Base-by-base conservation (phyloP, 106 monocot genomes). In the Allium fistulosum region DNA sequence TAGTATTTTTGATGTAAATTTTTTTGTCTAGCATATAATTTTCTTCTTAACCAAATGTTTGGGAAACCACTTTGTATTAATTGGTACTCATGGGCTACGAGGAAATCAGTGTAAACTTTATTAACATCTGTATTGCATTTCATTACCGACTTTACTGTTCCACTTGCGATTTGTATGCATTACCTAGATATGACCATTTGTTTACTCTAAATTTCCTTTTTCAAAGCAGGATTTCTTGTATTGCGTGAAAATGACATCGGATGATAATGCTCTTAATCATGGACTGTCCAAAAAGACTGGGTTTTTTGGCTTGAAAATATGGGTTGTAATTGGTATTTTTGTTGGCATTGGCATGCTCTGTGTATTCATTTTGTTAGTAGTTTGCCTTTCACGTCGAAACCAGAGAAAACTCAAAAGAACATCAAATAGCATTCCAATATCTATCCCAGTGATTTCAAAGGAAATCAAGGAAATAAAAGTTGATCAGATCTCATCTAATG, bases 291-390 rank as follows among this genome's bases (percentile, higher is more conserved):
- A 81, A 53, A 81, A 84, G 58, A 88, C 81, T 17, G 68, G 47
- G 14, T 27, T 81, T 51, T 77, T 84, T 49, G 88, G 88, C 48
- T 79, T 88, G 65, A 81, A 76, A 65, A 7, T 88, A 67, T 84
- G 88, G 88, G 79, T 81, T 17, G 49, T 88, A 46, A 68, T 84
- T 48, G 76, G 78, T 17, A 75, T 88, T 11, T 63, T 46, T 64
- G 76, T 84, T 50, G 79, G 69, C 26, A 63, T 68, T 61, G 63
- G 74, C 57, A 78, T 83, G 52, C 52, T 83, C 11, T 62, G 57
- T 26, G 74, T 68, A 62, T 75, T 65, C 51, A 26, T 75, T 6
- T 6, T 71, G 8, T 48, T 79, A 49, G 48, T 61, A n/a, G 50
- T 71, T 65, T 83, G 82, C 46, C 62, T 83, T 57, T 73, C 70